Conservation (phyloP, 2,329 filamentous ascomycete species). For the Fusarium nygamai region DNA sequence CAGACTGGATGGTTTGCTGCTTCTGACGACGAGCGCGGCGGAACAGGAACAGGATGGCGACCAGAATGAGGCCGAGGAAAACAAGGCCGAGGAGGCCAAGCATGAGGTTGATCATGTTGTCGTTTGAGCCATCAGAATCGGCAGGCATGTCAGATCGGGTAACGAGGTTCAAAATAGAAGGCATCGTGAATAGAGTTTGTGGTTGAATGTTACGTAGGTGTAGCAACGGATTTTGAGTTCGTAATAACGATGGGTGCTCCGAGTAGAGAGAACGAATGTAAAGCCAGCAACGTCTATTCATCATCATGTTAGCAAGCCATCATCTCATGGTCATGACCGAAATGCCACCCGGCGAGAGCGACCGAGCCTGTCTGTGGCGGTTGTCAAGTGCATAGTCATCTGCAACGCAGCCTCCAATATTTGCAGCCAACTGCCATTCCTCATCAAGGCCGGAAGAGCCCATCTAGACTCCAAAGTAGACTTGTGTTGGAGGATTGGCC, state of each 20-base stretch:
- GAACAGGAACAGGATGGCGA: constrained; percentile 76
- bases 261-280: constrained; percentile 34
- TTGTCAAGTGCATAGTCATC: constrained; percentile 5
- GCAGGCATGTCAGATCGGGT: constrained; percentile 43
- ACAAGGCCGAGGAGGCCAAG: constrained; percentile 82
- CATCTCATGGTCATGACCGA: not conserved
- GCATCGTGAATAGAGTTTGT: constrained; percentile 37
- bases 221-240: constrained; percentile 27
- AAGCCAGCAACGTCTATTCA: constrained; percentile 32
- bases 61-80: constrained; percentile 74
- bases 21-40: constrained; percentile 69
- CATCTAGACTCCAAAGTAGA: not conserved
- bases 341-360: constrained; percentile 19
- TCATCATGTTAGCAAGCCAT: constrained; percentile 35
- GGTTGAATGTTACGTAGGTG: constrained; percentile 18
- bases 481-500: constrained; percentile 8
- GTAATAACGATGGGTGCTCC: constrained; percentile 32
- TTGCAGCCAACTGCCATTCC: constrained; percentile 35
- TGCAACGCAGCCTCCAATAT: constrained; percentile 37
- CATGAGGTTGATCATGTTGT: constrained; percentile 79
- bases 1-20: constrained; percentile 52
- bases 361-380: constrained; percentile 3
- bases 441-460: constrained; percentile 19
- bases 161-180: constrained; percentile 40
- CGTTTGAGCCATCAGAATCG: constrained; percentile 55